Conservation (phyloP, 176 grass and related monocot species). For the Aechmea fasciata region DNA sequence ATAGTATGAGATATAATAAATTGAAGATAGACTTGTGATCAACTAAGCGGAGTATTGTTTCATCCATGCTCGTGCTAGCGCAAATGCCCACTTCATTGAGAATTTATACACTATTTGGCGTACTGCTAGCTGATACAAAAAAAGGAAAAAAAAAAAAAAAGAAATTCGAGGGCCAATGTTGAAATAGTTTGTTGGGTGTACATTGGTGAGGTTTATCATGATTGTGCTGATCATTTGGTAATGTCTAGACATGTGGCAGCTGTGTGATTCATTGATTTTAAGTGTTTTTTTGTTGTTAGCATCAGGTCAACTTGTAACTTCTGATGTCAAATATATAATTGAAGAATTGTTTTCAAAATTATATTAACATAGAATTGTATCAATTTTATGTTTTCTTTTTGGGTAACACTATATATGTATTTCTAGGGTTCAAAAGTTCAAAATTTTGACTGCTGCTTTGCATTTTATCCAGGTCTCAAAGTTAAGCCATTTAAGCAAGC, state of each 20-base stretch:
- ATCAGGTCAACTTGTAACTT: not conserved
- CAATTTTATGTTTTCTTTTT: too few species aligned
- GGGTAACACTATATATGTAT: not conserved
- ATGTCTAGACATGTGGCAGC: not conserved
- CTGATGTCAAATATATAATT: not conserved
- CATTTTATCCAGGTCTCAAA: slow-evolving; percentile 69
- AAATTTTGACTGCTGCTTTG: not conserved
- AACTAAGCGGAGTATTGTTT: not conserved
- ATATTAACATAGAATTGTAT: not conserved
- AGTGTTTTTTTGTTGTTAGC: not conserved
- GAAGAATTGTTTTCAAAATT: not conserved
- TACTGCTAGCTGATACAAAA: not conserved
- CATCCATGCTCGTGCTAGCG: not conserved
- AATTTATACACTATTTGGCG: not conserved
- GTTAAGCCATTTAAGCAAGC: slow-evolving; percentile 86
- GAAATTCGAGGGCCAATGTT: not conserved
- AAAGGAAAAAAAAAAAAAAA: not conserved
- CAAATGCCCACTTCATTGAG: too few species aligned
- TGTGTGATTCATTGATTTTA: not conserved
- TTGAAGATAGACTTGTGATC: not conserved
- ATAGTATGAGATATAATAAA: not conserved
- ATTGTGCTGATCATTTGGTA: not conserved
- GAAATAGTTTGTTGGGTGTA: not conserved
- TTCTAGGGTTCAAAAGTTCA: not conserved
- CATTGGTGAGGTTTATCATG: not conserved